Conservation (phyloP, 1,284 basidiomycete species). For the Rhizoctonia solani region DNA sequence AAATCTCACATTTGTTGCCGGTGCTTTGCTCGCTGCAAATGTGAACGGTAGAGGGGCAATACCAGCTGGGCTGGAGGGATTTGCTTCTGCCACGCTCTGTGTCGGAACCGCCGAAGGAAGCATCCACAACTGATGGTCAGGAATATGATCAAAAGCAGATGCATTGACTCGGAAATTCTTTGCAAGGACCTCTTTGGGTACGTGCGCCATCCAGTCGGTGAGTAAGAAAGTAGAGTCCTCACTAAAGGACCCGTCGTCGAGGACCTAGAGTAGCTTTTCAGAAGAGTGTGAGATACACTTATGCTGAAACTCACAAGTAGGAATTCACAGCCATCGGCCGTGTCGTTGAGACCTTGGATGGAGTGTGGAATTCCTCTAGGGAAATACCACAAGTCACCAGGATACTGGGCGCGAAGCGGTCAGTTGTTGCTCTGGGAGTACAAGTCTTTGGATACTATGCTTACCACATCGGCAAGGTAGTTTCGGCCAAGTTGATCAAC, state of each 20-base stretch:
- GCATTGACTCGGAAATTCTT: conserved; percentile 32
- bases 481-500: conserved; percentile 66
- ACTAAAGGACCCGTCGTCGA: conserved; percentile 67
- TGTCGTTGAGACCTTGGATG: conserved; percentile 65
- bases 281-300: conserved; percentile 1
- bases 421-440: too few species aligned
- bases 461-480: conserved; percentile 61
- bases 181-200: conserved; percentile 60
- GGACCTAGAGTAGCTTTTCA: conserved; percentile 61
- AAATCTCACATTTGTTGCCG: conserved; percentile 48
- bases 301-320: conserved; percentile 56
- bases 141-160: conserved; percentile 44
- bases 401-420: conserved; percentile 12
- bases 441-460: conserved; percentile 38
- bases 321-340: conserved; percentile 66
- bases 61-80: conserved; percentile 56
- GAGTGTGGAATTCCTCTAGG: conserved; percentile 66
- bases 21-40: conserved; percentile 58
- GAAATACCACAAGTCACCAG: conserved; percentile 58
- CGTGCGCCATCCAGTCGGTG: conserved; percentile 54
- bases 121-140: conserved; percentile 46
- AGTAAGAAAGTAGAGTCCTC: conserved; percentile 72
- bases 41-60: conserved; percentile 57
- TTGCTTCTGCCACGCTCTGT: conserved; percentile 39
- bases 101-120: conserved; percentile 7